Percentiles rank a stretch among this genome's conserved stretches.
phyloP scores from a whole-genome alignment of 495 filamentous ascomycete genomes.

The Amphirosellinia nigrospora region DNA sequence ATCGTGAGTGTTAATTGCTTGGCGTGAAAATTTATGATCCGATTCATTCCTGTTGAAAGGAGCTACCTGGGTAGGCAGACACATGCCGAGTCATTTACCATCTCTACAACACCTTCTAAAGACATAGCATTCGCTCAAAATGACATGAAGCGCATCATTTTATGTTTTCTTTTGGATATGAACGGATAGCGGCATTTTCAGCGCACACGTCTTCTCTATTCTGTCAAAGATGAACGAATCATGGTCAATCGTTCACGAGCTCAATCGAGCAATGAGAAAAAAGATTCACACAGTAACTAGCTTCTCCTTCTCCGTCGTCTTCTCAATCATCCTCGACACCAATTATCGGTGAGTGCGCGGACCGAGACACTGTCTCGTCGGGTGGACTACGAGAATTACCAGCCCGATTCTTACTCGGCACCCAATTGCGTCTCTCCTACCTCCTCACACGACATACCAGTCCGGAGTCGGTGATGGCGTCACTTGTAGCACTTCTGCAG shows the following conservation, averaged over 20 bases:
- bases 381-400: background rate
- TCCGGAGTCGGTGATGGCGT: constrained; percentile 1
- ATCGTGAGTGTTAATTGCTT: background rate
- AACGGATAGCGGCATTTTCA: background rate
- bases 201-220: background rate
- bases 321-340: background rate
- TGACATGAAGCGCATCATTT: background rate
- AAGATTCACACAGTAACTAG: background rate
- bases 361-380: background rate
- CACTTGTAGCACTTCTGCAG: background rate
- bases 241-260: background rate
- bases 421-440: constrained; percentile 3
- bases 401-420: background rate
- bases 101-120: background rate
- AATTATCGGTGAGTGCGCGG: too few relatives aligned
- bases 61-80: background rate
- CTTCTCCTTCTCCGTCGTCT: background rate
- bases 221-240: background rate
- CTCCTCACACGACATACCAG: background rate
- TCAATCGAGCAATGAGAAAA: background rate
- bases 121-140: background rate
- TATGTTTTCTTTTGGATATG: background rate
- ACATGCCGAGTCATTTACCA: background rate
- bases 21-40: background rate
- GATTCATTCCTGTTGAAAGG: background rate